Conservation (phyloP, 2,329 filamentous ascomycete genomes). For the Didymella exigua region DNA sequence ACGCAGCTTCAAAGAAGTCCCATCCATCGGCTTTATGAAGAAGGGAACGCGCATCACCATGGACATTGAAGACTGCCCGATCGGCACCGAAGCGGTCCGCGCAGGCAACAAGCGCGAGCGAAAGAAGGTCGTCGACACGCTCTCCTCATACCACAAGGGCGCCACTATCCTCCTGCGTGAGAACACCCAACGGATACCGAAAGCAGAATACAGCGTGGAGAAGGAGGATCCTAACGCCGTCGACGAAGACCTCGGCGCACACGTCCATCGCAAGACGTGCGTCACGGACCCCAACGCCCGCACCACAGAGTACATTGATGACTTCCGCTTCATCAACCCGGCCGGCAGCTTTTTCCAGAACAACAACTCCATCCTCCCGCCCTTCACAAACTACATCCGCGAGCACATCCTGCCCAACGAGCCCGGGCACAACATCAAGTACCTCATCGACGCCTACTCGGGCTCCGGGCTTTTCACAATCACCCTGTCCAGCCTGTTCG, state of each 20-base stretch:
- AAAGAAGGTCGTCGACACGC: constrained; percentile 72
- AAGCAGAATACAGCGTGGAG: constrained; percentile 42
- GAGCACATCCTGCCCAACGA: constrained; percentile 68
- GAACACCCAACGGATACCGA: constrained; percentile 71
- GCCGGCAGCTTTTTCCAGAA: constrained; percentile 98
- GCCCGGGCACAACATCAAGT: constrained; percentile 62
- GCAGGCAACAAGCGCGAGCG: constrained; percentile 80
- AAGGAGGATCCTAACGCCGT: constrained; percentile 50
- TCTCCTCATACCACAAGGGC: constrained; percentile 74
- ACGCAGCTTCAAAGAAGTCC: constrained; percentile 66
- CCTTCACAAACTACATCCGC: constrained; percentile 86
- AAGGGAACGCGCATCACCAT: constrained; percentile 82
- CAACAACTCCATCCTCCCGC: constrained; percentile 94
- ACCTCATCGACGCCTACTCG: constrained; percentile 97
- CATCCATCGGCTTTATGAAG: constrained; percentile 86
- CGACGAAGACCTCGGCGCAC: constrained; percentile 61
- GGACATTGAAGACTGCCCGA: constrained; percentile 97
- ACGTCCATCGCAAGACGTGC: constrained; percentile 83
- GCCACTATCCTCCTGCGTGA: constrained; percentile 90
- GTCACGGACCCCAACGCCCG: constrained; percentile 83
- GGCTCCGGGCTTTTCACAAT: constrained; percentile 97
- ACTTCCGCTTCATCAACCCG: constrained; percentile 85
- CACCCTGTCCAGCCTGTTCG: constrained; percentile 82
- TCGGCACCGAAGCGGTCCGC: constrained; percentile 85
- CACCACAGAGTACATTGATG: constrained; percentile 85